Evolutionary conservation across 768 basidiomycete genomes (phyloP).

Genomic region (Leccinum rimulosum): DNA sequence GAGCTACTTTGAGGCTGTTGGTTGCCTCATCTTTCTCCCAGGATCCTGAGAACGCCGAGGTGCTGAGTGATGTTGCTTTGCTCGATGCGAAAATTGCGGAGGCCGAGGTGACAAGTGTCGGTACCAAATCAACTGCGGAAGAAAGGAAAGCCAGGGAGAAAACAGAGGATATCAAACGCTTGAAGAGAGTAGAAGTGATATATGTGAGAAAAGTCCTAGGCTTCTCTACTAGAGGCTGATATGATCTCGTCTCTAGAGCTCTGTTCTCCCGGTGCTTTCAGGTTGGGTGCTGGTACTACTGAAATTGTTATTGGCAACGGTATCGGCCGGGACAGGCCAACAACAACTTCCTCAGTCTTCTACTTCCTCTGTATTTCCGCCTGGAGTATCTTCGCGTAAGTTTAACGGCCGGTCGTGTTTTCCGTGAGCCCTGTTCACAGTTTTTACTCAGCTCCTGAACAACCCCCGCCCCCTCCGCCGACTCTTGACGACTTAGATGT

Average conservation of each 20-base stretch:
- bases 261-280: slow-evolving; percentile 78
- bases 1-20: not conserved
- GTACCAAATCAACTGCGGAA: slow-evolving; percentile 50
- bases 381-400: slow-evolving; percentile 66
- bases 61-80: slow-evolving; percentile 68
- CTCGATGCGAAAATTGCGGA: slow-evolving; percentile 76
- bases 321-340: slow-evolving; percentile 69
- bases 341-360: slow-evolving; percentile 62
- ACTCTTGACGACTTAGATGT: slow-evolving; percentile 92
- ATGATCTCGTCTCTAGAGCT: slow-evolving; percentile 49
- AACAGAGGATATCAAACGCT: slow-evolving; percentile 78
- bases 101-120: slow-evolving; percentile 48
- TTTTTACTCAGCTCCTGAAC: slow-evolving; percentile 51
- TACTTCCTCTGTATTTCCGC: slow-evolving; percentile 68
- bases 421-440: slow-evolving; percentile 1
- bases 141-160: slow-evolving; percentile 63
- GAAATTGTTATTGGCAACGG: slow-evolving; percentile 89
- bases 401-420: slow-evolving; percentile 1
- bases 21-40: slow-evolving; percentile 24
- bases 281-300: slow-evolving; percentile 92
- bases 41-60: slow-evolving; percentile 61
- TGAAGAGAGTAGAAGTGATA: slow-evolving; percentile 88
- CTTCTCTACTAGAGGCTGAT: not conserved
- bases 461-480: slow-evolving; percentile 61
- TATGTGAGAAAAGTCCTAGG: slow-evolving; percentile 60